Evolutionary conservation across 2,329 filamentous ascomycete species (phyloP).

Genomic region (Ascochyta lentis): DNA sequence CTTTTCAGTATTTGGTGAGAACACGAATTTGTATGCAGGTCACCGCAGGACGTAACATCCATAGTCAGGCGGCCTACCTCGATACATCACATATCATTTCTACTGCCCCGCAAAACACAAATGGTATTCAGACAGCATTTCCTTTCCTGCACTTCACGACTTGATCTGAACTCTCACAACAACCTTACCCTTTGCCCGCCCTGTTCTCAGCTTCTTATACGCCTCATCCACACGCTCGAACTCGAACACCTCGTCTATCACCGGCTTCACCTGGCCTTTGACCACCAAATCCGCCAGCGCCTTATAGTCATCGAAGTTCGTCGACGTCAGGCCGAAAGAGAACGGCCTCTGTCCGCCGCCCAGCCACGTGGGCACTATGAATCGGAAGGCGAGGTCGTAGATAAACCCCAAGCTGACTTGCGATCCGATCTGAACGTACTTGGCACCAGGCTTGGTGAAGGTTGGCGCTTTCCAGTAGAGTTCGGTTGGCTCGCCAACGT

Average conservation of each 20-base stretch:
- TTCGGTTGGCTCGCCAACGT: slow-evolving; percentile 52
- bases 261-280: slow-evolving; percentile 62
- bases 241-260: slow-evolving; percentile 61
- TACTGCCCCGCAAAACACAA: background rate
- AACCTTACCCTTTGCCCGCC: slow-evolving; percentile 64
- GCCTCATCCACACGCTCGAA: slow-evolving; percentile 63
- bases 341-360: slow-evolving; percentile 58
- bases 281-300: slow-evolving; percentile 60
- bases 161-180: slow-evolving; percentile 43
- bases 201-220: slow-evolving; percentile 62
- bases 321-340: slow-evolving; percentile 40
- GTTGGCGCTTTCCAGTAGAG: slow-evolving; percentile 29
- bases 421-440: slow-evolving; percentile 32
- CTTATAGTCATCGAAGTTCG: slow-evolving; percentile 29
- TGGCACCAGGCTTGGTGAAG: slow-evolving; percentile 23
- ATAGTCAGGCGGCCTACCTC: too few relatives aligned
- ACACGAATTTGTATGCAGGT: too few relatives aligned
- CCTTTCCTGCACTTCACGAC: background rate
- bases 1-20: too few relatives aligned
- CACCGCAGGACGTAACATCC: too few relatives aligned
- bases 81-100: background rate
- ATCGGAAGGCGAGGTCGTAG: slow-evolving; percentile 24
- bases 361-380: slow-evolving; percentile 45
- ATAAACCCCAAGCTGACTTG: slow-evolving; percentile 25
- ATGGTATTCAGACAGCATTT: background rate